Evolutionary conservation across 306 rosid genomes (phyloP).

Genomic region (Corylus americana): DNA sequence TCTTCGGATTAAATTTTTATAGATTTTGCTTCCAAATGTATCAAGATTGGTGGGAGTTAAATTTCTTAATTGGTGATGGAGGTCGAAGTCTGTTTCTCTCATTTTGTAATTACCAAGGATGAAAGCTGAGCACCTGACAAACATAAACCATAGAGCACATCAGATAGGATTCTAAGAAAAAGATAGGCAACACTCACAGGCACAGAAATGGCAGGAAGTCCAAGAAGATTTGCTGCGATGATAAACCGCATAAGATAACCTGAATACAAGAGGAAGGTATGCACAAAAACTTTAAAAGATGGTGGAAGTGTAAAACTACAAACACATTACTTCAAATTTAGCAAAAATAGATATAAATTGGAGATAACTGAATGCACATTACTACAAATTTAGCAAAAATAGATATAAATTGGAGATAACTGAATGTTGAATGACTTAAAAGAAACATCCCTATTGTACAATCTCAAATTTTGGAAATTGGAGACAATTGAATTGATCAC

Average conservation of each 20-base stretch:
- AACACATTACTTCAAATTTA: background rate
- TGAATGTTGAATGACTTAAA: too few relatives aligned
- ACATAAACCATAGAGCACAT: conserved; percentile 1
- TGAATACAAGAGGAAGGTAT: conserved; percentile 32
- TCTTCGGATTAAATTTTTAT: background rate
- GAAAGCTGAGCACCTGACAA: background rate
- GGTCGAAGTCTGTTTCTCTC: background rate
- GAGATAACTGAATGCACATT: background rate
- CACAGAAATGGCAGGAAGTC: conserved; percentile 89
- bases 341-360: background rate
- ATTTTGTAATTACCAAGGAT: background rate
- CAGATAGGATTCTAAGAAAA: background rate
- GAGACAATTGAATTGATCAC: conserved; percentile 6
- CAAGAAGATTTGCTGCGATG: conserved; percentile 72
- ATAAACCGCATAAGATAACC: conserved; percentile 84
- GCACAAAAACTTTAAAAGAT: conserved; percentile 8
- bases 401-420: background rate
- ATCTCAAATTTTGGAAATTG: conserved; percentile 1
- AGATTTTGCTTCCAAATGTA: background rate
- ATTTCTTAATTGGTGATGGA: background rate
- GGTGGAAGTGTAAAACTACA: conserved; percentile 14
- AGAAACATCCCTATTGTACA: background rate
- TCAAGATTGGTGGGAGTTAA: background rate
- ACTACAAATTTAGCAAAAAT: conserved; percentile 1
- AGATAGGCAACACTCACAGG: conserved; percentile 60